These are phyloP conservation scores for Neonectria coccinea DNA, from an alignment of 2,329 filamentous ascomycete species.

Conservation along the genomic window DNA sequence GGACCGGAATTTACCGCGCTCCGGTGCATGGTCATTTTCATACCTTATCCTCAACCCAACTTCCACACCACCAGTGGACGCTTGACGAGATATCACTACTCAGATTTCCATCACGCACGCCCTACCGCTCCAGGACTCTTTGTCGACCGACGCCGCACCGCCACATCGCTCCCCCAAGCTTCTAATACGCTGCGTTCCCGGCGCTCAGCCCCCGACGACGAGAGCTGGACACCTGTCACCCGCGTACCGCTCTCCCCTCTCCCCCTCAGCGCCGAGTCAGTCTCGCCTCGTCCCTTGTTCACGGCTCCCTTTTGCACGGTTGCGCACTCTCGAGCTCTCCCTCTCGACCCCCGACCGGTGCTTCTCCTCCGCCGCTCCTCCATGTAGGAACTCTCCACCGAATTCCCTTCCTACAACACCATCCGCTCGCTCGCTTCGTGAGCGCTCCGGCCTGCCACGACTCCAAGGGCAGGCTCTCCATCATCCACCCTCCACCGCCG, in stretches of 20 bases:
- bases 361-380: constrained; percentile 36
- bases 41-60: constrained; percentile 50
- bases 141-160: constrained; percentile 39
- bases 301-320: constrained; percentile 35
- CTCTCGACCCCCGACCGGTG: constrained; percentile 32
- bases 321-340: constrained; percentile 36
- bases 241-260: constrained; percentile 34
- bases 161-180: constrained; percentile 40
- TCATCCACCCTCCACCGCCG: constrained; percentile 46
- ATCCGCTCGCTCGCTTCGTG: constrained; percentile 44
- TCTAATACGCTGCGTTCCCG: constrained; percentile 42
- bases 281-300: constrained; percentile 35
- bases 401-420: constrained; percentile 44
- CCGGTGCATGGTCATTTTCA: constrained; percentile 48
- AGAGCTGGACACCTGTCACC: constrained; percentile 42
- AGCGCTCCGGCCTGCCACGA: constrained; percentile 51
- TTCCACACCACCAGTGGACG: constrained; percentile 43
- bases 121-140: constrained; percentile 30
- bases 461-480: constrained; percentile 53
- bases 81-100: constrained; percentile 47
- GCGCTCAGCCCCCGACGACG: constrained; percentile 35
- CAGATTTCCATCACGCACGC: constrained; percentile 42
- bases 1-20: constrained; percentile 48
- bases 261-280: constrained; percentile 40
- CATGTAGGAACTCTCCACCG: constrained; percentile 52